Evolutionary conservation across 2,329 filamentous ascomycete genomes (phyloP).

Genomic region (Karstenula rhodostoma): DNA sequence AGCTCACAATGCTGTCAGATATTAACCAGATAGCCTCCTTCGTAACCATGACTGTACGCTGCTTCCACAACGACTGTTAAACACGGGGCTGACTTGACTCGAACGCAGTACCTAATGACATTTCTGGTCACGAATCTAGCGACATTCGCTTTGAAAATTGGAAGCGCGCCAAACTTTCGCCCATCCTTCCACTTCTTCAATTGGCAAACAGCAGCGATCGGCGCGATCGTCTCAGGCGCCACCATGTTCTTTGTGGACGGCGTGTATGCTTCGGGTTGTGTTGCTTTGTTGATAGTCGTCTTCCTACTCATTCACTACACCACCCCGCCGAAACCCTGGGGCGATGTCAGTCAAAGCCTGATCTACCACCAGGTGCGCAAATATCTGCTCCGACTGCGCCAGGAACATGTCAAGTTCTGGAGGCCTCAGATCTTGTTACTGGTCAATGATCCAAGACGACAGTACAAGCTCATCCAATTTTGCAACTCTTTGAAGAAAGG

Average conservation of each 20-base stretch:
- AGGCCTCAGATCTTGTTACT: constrained; percentile 85
- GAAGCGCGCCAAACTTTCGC: constrained; percentile 87
- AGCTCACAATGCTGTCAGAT: constrained; percentile 81
- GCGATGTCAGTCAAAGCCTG: constrained; percentile 86
- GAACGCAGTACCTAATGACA: constrained; percentile 76
- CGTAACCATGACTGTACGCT: constrained; percentile 77
- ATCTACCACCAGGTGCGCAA: constrained; percentile 91
- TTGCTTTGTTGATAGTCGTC: constrained; percentile 76
- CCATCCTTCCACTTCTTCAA: constrained; percentile 91
- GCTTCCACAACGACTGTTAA: too few relatives aligned
- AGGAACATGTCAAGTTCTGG: constrained; percentile 95
- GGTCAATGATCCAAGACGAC: constrained; percentile 81
- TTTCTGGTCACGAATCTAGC: constrained; percentile 89
- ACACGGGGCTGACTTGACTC: too few relatives aligned
- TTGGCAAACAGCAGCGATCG: constrained; percentile 75
- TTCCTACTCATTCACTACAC: constrained; percentile 88
- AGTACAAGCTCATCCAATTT: constrained; percentile 86
- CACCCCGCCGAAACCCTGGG: constrained; percentile 86
- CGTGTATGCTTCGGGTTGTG: constrained; percentile 77
- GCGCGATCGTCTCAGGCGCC: constrained; percentile 76
- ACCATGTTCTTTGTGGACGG: constrained; percentile 94
- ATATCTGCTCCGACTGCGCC: constrained; percentile 81
- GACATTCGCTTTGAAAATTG: constrained; percentile 85
- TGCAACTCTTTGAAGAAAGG: constrained; percentile 93
- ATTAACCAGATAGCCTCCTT: constrained; percentile 89